Conservation (phyloP, 257 asterid species). For the Mitragyna speciosa region DNA sequence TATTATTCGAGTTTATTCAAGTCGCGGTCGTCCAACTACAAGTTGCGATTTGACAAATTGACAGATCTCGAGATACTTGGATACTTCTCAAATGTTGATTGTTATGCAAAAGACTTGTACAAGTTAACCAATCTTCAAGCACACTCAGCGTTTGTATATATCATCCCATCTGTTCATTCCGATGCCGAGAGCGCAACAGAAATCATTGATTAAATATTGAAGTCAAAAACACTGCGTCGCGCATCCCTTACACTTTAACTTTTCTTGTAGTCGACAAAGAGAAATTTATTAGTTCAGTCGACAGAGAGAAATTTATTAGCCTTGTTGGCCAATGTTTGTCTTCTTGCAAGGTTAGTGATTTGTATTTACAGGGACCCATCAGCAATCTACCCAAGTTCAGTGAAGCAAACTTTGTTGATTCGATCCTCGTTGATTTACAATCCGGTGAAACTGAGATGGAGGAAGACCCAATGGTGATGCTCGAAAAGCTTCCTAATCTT, state of each 20-base stretch:
- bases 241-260: background rate
- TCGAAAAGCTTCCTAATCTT: constrained; percentile 20
- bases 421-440: background rate
- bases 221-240: background rate
- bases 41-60: constrained; percentile 15
- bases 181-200: background rate
- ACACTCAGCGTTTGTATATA: background rate
- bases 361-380: too few relatives aligned
- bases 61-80: constrained; percentile 16
- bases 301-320: too few relatives aligned
- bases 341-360: too few relatives aligned
- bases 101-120: background rate
- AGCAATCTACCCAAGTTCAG: background rate
- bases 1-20: background rate
- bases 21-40: background rate
- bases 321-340: background rate
- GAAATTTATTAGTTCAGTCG: too few relatives aligned
- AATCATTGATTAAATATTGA: background rate
- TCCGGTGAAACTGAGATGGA: background rate
- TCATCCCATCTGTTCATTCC: too few relatives aligned
- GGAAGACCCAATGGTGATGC: background rate
- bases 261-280: too few relatives aligned
- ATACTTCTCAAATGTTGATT: background rate
- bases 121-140: constrained; percentile 15
- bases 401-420: background rate